A percentile compares a stretch with the other conserved stretches of the same genome.
Conservation (phyloP, 1,284 basidiomycete genomes). For the Ceratobasidium sp. region DNA sequence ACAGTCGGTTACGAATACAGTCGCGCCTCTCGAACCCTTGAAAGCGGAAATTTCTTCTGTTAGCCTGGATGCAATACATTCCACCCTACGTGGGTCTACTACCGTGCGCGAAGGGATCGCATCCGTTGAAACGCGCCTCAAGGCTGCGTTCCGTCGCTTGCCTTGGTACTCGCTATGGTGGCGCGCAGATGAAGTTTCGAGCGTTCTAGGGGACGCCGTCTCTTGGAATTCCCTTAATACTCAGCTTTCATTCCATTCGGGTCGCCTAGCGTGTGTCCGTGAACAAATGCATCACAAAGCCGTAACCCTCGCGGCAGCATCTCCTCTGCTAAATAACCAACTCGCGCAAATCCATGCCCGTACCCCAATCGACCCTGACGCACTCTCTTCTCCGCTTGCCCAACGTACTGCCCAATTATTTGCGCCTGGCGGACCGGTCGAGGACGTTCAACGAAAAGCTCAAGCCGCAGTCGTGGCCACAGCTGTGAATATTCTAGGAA, state of each 20-base stretch:
- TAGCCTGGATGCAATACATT: conserved; percentile 3
- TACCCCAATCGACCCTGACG: conserved; percentile 14
- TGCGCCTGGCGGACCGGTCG: conserved; percentile 32
- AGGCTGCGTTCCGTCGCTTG: conserved; percentile 20
- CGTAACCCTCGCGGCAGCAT: conserved; percentile 3
- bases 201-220: conserved; percentile 18
- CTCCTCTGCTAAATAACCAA: conserved; percentile 17
- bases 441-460: conserved; percentile 27
- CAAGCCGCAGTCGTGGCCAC: conserved; percentile 12
- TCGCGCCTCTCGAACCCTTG: conserved; percentile 14
- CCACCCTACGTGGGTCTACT: conserved; percentile 15
- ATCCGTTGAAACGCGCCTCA: conserved; percentile 14
- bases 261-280: conserved; percentile 25
- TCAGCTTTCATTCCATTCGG: conserved; percentile 29
- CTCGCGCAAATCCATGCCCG: conserved; percentile 36
- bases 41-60: conserved; percentile 23
- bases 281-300: conserved; percentile 24
- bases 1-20: neutral
- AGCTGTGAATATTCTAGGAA: conserved; percentile 18
- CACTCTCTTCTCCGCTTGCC: conserved; percentile 18
- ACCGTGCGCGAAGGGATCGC: conserved; percentile 28
- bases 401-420: conserved; percentile 27
- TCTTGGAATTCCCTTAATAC: conserved; percentile 31
- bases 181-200: conserved; percentile 37
- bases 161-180: conserved; percentile 40